These are phyloP conservation scores for Suillus brevipes DNA, from an alignment of 768 basidiomycete genomes.

Conservation along the genomic window DNA sequence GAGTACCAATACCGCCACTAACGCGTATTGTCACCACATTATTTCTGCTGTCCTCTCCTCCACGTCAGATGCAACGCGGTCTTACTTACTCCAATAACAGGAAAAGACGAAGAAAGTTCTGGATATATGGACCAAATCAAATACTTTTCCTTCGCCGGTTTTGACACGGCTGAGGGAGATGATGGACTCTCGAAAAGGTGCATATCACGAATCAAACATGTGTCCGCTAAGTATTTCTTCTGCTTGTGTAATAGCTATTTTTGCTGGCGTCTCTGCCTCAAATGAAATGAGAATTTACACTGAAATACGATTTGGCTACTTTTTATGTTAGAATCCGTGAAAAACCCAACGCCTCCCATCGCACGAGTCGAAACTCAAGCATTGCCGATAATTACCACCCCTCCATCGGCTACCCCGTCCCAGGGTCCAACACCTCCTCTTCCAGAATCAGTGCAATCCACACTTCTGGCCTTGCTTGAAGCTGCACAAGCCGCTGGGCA, in stretches of 20 bases:
- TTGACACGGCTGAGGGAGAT: slow-evolving; percentile 71
- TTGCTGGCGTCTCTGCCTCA: slow-evolving; percentile 40
- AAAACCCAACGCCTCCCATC: slow-evolving; percentile 38
- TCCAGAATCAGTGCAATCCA: slow-evolving; percentile 50
- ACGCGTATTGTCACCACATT: slow-evolving; percentile 30
- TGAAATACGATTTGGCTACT: slow-evolving; percentile 59
- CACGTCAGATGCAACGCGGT: slow-evolving; percentile 44
- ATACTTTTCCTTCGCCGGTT: slow-evolving; percentile 81
- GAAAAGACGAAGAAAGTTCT: slow-evolving; percentile 97
- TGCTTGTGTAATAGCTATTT: slow-evolving; percentile 66
- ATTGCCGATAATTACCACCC: slow-evolving; percentile 26
- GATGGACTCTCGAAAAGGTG: slow-evolving; percentile 79
- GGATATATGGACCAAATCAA: slow-evolving; percentile 94
- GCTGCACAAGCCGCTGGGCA: slow-evolving; percentile 50
- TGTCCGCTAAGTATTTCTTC: slow-evolving; percentile 82
- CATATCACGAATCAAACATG: slow-evolving; percentile 64
- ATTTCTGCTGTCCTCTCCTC: slow-evolving; percentile 10
- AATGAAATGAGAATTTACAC: slow-evolving; percentile 60
- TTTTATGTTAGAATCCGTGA: slow-evolving; percentile 58
- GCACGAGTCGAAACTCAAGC: slow-evolving; percentile 40
- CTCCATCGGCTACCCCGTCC: slow-evolving; percentile 28
- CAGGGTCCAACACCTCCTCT: slow-evolving; percentile 22
- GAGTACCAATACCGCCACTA: slow-evolving; percentile 17
- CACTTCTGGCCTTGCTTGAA: slow-evolving; percentile 68
- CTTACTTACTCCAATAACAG: slow-evolving; percentile 51